Conservation (phyloP, 768 basidiomycete species). For the Hortiboletus flavorubellus region DNA sequence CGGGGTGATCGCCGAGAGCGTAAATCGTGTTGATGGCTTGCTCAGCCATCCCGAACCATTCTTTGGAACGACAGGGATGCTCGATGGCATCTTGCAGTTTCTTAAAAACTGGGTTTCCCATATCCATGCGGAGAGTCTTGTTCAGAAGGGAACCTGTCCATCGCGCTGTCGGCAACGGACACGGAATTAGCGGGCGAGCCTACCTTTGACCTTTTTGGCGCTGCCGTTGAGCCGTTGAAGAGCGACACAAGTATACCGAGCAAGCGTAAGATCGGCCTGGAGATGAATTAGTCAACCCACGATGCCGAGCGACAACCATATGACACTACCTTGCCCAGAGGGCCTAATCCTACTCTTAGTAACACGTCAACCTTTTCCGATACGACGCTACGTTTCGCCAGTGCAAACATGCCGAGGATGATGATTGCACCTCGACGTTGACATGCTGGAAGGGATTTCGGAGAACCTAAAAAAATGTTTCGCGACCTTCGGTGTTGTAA, state of each 20-base stretch:
- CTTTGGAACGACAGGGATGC: conserved; percentile 74
- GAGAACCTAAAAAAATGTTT: conserved; percentile 51
- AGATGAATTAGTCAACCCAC: neutral
- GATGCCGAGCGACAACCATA: neutral
- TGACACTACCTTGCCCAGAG: conserved; percentile 66
- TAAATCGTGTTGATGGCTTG: conserved; percentile 97
- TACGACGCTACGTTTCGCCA: conserved; percentile 76
- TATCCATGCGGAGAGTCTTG: conserved; percentile 80
- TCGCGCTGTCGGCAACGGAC: neutral
- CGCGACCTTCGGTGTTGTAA: neutral
- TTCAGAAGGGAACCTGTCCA: conserved; percentile 76
- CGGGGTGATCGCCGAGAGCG: conserved; percentile 90
- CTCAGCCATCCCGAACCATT: conserved; percentile 97
- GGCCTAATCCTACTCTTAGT: conserved; percentile 83
- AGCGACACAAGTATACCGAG: conserved; percentile 91
- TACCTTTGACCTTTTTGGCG: conserved; percentile 96
- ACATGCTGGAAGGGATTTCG: conserved; percentile 66
- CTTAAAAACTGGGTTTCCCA: conserved; percentile 83
- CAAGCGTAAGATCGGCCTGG: conserved; percentile 84
- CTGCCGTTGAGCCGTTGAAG: conserved; percentile 91
- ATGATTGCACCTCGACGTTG: conserved; percentile 96
- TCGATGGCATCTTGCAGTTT: conserved; percentile 81
- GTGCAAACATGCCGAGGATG: conserved; percentile 94
- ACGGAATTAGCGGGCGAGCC: neutral
- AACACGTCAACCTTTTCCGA: conserved; percentile 81